Evolutionary conservation across 1,139 yeast genomes (phyloP).

Genomic region (Pichia inconspicua): DNA sequence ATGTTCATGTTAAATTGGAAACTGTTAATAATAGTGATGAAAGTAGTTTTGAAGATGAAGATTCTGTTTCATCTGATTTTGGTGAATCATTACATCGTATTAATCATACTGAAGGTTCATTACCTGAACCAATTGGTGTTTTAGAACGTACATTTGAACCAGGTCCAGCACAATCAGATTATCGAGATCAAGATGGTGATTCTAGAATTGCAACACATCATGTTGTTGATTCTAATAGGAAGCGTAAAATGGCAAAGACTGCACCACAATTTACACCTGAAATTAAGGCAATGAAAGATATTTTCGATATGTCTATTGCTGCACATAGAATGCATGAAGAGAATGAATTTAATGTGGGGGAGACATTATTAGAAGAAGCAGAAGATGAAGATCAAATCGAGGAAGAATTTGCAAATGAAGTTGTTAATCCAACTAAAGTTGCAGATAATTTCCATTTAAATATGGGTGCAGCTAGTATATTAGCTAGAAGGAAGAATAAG

Average conservation of each 20-base stretch:
- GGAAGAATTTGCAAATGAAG: constrained; percentile 1
- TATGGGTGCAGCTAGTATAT: constrained; percentile 70
- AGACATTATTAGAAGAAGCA: constrained; percentile 2
- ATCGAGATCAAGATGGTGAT: constrained; percentile 9
- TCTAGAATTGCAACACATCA: neutral
- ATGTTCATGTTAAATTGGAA: neutral
- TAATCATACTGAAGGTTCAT: neutral
- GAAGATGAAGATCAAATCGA: neutral
- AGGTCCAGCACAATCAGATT: constrained; percentile 5
- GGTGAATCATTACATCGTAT: neutral
- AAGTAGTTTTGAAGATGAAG: neutral
- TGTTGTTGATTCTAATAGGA: neutral
- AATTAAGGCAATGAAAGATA: constrained; percentile 86
- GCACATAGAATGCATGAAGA: constrained; percentile 92
- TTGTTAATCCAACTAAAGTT: constrained; percentile 7
- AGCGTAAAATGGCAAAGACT: constrained; percentile 22
- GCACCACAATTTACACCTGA: constrained; percentile 60
- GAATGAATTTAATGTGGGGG: constrained; percentile 32
- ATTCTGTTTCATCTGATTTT: neutral
- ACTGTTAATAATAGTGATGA: neutral
- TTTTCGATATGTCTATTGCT: constrained; percentile 89
- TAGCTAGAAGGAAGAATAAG: constrained; percentile 57
- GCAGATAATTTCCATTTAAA: constrained; percentile 42
- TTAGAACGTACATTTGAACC: constrained; percentile 9
- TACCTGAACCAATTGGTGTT: constrained; percentile 6